These are phyloP conservation scores for Clitoria ternatea DNA, from an alignment of 306 rosid species.

Conservation along the genomic window DNA sequence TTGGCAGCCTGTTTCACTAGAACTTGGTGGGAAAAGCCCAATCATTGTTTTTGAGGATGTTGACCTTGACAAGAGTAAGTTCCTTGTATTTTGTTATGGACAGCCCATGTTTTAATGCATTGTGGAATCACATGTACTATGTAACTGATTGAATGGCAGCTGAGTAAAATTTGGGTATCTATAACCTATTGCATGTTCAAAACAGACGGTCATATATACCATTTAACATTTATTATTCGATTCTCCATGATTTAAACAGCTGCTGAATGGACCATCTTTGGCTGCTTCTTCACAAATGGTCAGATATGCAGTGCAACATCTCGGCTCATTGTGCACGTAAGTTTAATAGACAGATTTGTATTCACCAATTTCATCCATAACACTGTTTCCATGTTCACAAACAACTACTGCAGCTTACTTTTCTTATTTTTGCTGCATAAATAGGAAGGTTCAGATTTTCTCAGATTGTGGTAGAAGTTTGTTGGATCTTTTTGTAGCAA, in stretches of 20 bases:
- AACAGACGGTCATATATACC: neutral
- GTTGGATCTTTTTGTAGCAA: neutral
- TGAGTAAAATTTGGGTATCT: conserved; percentile 11
- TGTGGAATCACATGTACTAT: neutral
- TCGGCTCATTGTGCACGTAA: conserved; percentile 77
- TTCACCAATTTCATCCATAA: neutral
- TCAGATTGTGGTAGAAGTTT: neutral
- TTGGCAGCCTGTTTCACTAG: conserved; percentile 76
- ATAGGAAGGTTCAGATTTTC: neutral
- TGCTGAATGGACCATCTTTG: conserved; percentile 81
- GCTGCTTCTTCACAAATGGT: conserved; percentile 88
- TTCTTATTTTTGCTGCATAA: neutral
- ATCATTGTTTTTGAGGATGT: conserved; percentile 79
- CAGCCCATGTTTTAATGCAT: neutral
- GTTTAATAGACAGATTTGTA: conserved; percentile 22
- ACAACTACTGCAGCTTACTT: conserved; percentile 2
- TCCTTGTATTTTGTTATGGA: neutral
- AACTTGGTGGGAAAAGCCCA: conserved; percentile 88
- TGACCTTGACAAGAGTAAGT: conserved; percentile 83
- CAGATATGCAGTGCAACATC: conserved; percentile 96
- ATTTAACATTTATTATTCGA: neutral
- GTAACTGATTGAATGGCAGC: neutral
- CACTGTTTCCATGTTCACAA: neutral
- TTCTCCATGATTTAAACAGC: conserved; percentile 46
- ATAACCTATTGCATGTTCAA: neutral